Base-by-base conservation (phyloP, 768 basidiomycete species). In the Tylopilus rubrobrunneus region DNA sequence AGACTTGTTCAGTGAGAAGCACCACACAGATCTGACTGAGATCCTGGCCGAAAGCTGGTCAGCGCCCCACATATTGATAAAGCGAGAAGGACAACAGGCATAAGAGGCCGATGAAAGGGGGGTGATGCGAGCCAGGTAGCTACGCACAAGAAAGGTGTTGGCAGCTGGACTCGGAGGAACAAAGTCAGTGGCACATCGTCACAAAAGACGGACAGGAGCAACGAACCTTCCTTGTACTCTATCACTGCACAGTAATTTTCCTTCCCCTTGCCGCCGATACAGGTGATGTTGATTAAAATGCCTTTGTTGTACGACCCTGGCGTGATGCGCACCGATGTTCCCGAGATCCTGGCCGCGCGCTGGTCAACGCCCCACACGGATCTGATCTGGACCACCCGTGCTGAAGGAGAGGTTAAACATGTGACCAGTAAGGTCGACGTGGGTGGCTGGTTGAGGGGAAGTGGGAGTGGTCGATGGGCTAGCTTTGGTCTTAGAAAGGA, bases 141-240 rank as follows among this genome's bases (percentile, higher is more conserved):
- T 19, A 19, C 1, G 19, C 19, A 1, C 19, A 19, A 19, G 19
- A 19, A 19, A 19, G 19, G 19, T 19, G 19, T 19, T 19, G 19
- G 19, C 19, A 19, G 19, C n/a, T n/a, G n/a, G n/a, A n/a, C n/a
- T n/a, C n/a, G n/a, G n/a, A 19, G 19, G 19, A 19, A 19, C 19
- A 19, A 19, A 19, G 19, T 19, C 19, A 19, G 19, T 19, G 19
- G 19, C 19, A 19, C 19, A 19, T 19, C 19, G 1, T 19, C 19
- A 19, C 19, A 19, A 19, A 19, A 19, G 19, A 19, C 19, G 19
- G 19, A 19, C 1, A 1, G 19, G 19, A 1, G 1, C 40, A 33
- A 65, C 84, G 42, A 55, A 90, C 90, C 84, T 99, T 99, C 97
- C 73, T 93, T 94, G 74, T 96, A 98, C 63, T 95, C 92, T 53